Base-by-base conservation (phyloP, 352 stramenopile species). In the Phytophthora ohioensis region DNA sequence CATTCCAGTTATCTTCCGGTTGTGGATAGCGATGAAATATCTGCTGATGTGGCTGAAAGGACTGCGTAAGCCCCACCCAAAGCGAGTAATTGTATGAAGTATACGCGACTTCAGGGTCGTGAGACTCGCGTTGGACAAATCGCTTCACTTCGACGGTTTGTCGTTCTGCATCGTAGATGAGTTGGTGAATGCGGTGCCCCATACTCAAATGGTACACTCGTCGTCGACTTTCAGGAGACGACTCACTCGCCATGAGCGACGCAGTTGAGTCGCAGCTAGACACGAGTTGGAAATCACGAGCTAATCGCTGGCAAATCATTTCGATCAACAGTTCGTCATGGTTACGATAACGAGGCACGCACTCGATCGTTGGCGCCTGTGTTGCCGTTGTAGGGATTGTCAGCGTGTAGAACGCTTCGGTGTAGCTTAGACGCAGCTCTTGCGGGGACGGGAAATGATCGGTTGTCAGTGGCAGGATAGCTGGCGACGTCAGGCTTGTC, bases 401-500 rank as follows among this genome's bases (percentile, higher is more conserved):
- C 30, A 94, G 68, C 9, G 85, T 91, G 67, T 95, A 95, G 58
- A 93, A 93, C n/a, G 84, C 90, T 70, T 94, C 82, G 4, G 78
- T 87, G 69, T 94, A 95, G 47, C 66, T 76, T 38, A 78, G 76
- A 38, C 81, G 74, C 5, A 94, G 67, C 17, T 94, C 84, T 47
- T 91, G 88, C 6, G 82, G 71, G 10, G 83, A 84, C 30, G 92
- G 92, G 27, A 95, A 88, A 49, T 95, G 97, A 72, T 97, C 92
- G 3, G 91, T 97, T 34, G 91, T 97, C 30, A 97, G 72, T 15
- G 93, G 93, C 27, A 98, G 69, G 57, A 99, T 98, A 5, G 97
- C 97, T 30, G 97, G 97, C 15, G 97, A 96, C 31, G 89, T 97
- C 5, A 99, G 73, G 36, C 87, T 97, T 56, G 97, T 99, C 96